A percentile compares a stretch with the other conserved stretches of the same genome.
phyloP scores from a whole-genome alignment of 2,329 filamentous ascomycete genomes.

The Pestalotiopsis sp. region DNA sequence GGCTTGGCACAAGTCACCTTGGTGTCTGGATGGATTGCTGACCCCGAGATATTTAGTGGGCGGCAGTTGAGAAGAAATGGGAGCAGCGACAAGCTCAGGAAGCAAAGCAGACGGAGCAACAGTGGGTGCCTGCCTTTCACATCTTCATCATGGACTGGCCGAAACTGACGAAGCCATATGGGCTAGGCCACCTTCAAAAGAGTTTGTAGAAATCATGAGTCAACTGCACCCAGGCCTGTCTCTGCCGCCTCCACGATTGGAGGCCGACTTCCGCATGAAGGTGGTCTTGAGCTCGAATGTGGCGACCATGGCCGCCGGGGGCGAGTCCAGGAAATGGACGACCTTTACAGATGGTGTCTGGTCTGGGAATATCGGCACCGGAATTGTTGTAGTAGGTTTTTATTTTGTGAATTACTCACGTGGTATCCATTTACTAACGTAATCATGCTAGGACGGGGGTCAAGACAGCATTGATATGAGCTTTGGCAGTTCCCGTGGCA shows the following conservation, averaged over 20 bases:
- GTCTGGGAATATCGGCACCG: slow-evolving; percentile 27
- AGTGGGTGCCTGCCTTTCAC: not conserved
- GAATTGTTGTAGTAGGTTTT: slow-evolving; percentile 25
- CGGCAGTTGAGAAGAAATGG: slow-evolving; percentile 26
- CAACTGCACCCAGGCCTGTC: slow-evolving; percentile 24
- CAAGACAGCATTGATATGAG: slow-evolving; percentile 26
- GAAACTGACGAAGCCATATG: not conserved
- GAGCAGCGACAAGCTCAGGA: not conserved
- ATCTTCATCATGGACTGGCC: not conserved
- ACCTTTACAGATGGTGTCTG: slow-evolving; percentile 27
- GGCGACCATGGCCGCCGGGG: slow-evolving; percentile 24
- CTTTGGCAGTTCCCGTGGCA: slow-evolving; percentile 21
- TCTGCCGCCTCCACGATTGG: slow-evolving; percentile 24
- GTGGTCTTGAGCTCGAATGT: slow-evolving; percentile 24
- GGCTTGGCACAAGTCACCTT: too few species aligned
- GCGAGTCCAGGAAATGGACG: slow-evolving; percentile 26
- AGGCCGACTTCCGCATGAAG: slow-evolving; percentile 29
- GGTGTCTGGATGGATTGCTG: too few species aligned
- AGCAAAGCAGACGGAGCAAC: not conserved
- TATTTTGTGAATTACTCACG: not conserved
- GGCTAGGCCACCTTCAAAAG: slow-evolving; percentile 7
- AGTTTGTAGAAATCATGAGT: slow-evolving; percentile 13
- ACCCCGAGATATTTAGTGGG: slow-evolving; percentile 16
- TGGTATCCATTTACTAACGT: not conserved
- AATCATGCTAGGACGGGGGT: slow-evolving; percentile 23